Conservation (phyloP, 306 rosid genomes). For the Albizia julibrissin region DNA sequence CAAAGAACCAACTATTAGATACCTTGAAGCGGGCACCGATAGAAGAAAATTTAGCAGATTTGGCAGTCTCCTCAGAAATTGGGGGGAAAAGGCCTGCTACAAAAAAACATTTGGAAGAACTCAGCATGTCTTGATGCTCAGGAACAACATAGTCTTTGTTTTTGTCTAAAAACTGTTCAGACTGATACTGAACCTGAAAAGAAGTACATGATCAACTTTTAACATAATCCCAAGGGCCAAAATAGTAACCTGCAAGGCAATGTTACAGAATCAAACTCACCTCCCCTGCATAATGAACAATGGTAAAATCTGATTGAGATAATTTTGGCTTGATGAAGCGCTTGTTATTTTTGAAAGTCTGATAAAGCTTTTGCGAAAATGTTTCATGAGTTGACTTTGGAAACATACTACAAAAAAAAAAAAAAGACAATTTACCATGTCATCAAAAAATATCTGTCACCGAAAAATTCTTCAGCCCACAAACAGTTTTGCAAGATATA, state of each 20-base stretch:
- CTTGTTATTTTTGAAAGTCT: conserved; percentile 79
- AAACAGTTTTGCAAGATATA: conserved; percentile 35
- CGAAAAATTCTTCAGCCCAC: neutral
- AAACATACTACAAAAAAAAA: conserved; percentile 66
- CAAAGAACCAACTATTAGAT: conserved; percentile 34
- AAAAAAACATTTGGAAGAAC: conserved; percentile 81
- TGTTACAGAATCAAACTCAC: conserved; percentile 51
- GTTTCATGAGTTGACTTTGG: conserved; percentile 94
- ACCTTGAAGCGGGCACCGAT: conserved; percentile 95
- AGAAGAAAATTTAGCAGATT: conserved; percentile 87
- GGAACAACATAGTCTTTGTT: conserved; percentile 95
- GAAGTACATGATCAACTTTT: conserved; percentile 33
- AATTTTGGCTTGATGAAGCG: conserved; percentile 94
- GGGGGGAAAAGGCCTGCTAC: conserved; percentile 83
- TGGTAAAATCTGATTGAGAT: conserved; percentile 79
- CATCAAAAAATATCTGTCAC: conserved; percentile 10
- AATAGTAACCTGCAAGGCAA: conserved; percentile 25
- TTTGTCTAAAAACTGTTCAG: conserved; percentile 86
- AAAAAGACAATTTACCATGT: conserved; percentile 25
- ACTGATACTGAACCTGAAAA: conserved; percentile 88
- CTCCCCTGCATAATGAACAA: conserved; percentile 93
- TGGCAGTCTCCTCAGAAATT: conserved; percentile 74
- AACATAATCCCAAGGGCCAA: conserved; percentile 14
- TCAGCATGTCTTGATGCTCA: conserved; percentile 90
- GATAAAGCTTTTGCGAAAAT: conserved; percentile 84